Conservation (phyloP, 345 rosid genomes). For the Melastoma malabathricum region DNA sequence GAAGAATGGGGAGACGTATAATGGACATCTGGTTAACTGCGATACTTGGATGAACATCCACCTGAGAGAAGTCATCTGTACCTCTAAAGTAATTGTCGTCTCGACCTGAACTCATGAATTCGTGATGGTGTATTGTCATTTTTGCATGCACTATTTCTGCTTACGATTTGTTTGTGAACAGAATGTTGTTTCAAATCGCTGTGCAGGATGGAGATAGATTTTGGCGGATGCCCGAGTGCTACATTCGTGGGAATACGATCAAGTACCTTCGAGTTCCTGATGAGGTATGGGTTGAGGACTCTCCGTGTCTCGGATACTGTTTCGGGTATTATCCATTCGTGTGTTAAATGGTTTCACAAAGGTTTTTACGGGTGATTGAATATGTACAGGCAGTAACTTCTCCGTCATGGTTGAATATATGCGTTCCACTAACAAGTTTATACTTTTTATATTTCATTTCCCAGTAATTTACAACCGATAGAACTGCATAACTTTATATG, state of each 20-base stretch:
- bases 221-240: constrained; percentile 99
- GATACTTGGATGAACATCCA: constrained; percentile 99
- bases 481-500: too few relatives aligned
- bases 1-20: constrained; percentile 95
- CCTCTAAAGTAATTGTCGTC: constrained; percentile 54
- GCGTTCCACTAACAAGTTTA: too few relatives aligned
- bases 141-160: too few relatives aligned
- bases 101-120: background rate
- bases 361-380: too few relatives aligned
- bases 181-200: background rate
- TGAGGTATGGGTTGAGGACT: constrained; percentile 37
- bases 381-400: too few relatives aligned
- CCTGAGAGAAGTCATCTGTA: constrained; percentile 96
- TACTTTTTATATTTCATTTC: too few relatives aligned
- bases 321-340: background rate
- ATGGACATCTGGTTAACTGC: constrained; percentile 93
- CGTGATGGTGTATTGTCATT: background rate
- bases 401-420: too few relatives aligned
- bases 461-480: too few relatives aligned
- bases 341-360: too few relatives aligned
- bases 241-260: constrained; percentile 95
- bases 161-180: too few relatives aligned
- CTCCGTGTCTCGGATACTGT: background rate
- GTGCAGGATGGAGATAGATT: constrained; percentile 93
- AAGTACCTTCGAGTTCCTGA: constrained; percentile 99